Base-by-base conservation (phyloP, 78 protist genomes). In the Dictyostelium capitatum region DNA sequence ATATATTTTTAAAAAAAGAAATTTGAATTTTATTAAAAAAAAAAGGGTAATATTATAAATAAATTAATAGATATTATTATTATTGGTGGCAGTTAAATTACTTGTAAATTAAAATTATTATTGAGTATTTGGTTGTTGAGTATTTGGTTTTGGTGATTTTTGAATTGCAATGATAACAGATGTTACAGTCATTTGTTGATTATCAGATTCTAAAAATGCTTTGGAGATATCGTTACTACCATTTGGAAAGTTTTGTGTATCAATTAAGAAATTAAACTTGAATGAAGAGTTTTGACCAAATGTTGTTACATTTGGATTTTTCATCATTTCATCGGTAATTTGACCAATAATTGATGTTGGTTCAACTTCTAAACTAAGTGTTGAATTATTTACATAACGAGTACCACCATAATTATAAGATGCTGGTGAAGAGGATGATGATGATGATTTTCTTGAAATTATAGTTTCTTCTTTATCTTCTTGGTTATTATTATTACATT, bases 251-350 rank as follows among this genome's bases (percentile, higher is more conserved):
- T 47, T 51, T 25, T 79, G 41, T 0, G 83, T 12, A 28, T 79
- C 83, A 56, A 79, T 37, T 23, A 79, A 47, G 72, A 79, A 79
- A 48, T 51, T 54, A 47, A 79, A 79, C 14, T 79, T 79, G 32
- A 37, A 54, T 25, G 70, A 79, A 19, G 65, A 54, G 12, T 54
- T 54, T 54, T 25, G 15, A 12, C 65, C 47, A 3, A 54, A 51
- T 7, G 57, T 54, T 4, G 51, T 50, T 10, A 47, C 37, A 54
- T 79, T 79, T 37, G 41, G 19, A 19, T 32, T 47, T 9, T 28
- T 19, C n/a, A 48, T 15, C 15, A 43, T 11, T 6, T 23, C 46
- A 50, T 79, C 62, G 17, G 30, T 12, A 3, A 79, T 62, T 11
- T 62, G 43, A 25, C 70, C 70, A 62, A 62, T 62, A 25, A 62